Evolutionary conservation across 2,329 filamentous ascomycete genomes (phyloP), one percentile per base, ranked within the genome.

Genomic region (Neonectria faginata): DNA sequence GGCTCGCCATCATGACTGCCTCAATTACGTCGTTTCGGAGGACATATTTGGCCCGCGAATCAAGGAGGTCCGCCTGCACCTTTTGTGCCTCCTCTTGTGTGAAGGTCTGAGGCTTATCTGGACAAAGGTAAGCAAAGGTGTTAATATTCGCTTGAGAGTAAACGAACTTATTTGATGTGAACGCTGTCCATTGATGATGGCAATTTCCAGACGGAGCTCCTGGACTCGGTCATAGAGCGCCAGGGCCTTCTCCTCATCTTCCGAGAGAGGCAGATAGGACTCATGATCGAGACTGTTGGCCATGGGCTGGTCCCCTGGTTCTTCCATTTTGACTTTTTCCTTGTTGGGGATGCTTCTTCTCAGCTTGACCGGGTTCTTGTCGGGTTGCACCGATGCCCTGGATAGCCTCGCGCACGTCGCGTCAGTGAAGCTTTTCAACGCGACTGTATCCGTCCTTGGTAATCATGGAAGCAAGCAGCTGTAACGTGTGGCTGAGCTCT

Each of bases 191-290:
- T 80, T 83, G 12, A 94, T 79, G 42, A 96, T 83, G 41, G 89
- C 89, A 60, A 89, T 87, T 79, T 96, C 90, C 22, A 95, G 80
- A 72, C 89, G 87, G 48, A 94, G 83, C 75, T 92, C 88, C 73
- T 91, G 88, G 27, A 93, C 81, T 69, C 86, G 85, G 76, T 94
- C 89, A 78, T 93, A 92, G 53, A 94, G 84, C 44, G 88, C 84
- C 39, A 96, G 82, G 29, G 91, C 85, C 67, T 84, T 84, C 71
- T 85, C 81, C 78, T 97, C 93, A 64, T 87, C 84, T 39, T 88
- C 84, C 1, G 90, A 92, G 47, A 95, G 82, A 8, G 85, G 82
- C 41, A 89, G 82, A 63, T 75, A 70, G 18, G 71, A 63, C 29
- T 71, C 78, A 77, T 85, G 81, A 63, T 74, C 67, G 70, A 70